Base-by-base conservation (phyloP, 306 rosid species). In the Prunus armeniaca region DNA sequence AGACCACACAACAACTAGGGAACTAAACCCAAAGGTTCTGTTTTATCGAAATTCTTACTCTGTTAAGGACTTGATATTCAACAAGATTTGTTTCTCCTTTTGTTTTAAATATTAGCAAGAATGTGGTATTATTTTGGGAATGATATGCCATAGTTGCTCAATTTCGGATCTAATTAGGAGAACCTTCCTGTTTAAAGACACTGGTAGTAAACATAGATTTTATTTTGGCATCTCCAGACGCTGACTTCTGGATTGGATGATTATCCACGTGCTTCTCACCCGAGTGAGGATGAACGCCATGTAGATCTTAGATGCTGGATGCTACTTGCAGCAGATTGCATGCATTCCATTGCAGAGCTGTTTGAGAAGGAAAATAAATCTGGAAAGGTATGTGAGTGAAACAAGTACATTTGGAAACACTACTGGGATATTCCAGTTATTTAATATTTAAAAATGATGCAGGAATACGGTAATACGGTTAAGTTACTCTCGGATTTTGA, bases 211-310 rank as follows among this genome's bases (percentile, higher is more conserved):
- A 61, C 76, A 65, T 76, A 75, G 79, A 72, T 68, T 62, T 25
- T 71, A 65, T 75, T 64, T 25, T 84, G 79, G 34, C 73, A 75
- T 85, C 65, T 79, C 76, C 86, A 95, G 97, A 82, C 99, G 24
- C 90, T 95, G 75, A 64, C 95, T 79, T 95, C 97, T 75, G 97
- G 99, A 58, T 83, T 95, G 81, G 99, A 95, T 86, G 99, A 95
- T 86, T 95, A 92, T 87, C 99, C 99, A 22, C 97, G 97, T 65
- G 88, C 97, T 79, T 92, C 99, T 51, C 99, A 95, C 80, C 99
- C 99, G 65, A 86, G 84, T 77, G 78, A 71, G 60, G 99, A 95
- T 82, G 99, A 95, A 65, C 93, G 87, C 67, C 99, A 95, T 64
- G 19, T 95, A 79, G 99, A 92, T 86, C 97, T 95, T 74, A 88